Conservation (phyloP, 1,284 basidiomycete genomes). For the Trichosporon inkin region DNA sequence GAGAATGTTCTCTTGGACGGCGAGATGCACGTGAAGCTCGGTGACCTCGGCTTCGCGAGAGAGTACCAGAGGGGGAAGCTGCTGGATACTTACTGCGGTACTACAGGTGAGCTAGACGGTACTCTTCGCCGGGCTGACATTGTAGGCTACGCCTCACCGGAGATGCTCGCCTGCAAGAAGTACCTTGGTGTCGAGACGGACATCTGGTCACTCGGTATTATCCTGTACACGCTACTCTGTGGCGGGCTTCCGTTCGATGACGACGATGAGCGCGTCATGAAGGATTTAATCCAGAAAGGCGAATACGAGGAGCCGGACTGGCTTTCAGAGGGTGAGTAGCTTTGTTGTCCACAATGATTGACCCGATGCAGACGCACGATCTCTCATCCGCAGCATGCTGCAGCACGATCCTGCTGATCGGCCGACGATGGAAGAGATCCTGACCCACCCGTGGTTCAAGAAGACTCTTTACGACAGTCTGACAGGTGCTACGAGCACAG, state of each 20-base stretch:
- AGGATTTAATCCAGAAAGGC: conserved; percentile 77
- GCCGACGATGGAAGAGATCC: conserved; percentile 74
- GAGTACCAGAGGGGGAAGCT: conserved; percentile 80
- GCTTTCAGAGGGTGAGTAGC: conserved; percentile 68
- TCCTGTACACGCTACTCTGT: conserved; percentile 87
- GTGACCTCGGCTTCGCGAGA: conserved; percentile 94
- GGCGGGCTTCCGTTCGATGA: conserved; percentile 96
- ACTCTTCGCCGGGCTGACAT: conserved; percentile 32
- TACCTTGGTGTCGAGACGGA: conserved; percentile 93
- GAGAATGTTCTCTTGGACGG: conserved; percentile 93
- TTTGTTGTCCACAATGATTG: conserved; percentile 6
- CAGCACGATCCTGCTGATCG: conserved; percentile 72
- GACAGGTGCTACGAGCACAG: conserved; percentile 29
- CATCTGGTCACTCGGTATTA: conserved; percentile 94
- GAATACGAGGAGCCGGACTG: conserved; percentile 87
- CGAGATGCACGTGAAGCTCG: conserved; percentile 78
- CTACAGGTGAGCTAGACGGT: conserved; percentile 60
- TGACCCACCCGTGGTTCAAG: conserved; percentile 90
- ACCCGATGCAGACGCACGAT: conserved; percentile 64
- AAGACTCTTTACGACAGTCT: conserved; percentile 48
- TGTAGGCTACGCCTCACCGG: conserved; percentile 74
- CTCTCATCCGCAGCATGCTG: conserved; percentile 75
- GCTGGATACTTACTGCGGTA: conserved; percentile 94
- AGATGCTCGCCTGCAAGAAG: conserved; percentile 84
- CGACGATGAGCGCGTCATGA: conserved; percentile 88